Evolutionary conservation across 441 rosid species (phyloP).

Genomic region (Corymbia citriodora): DNA sequence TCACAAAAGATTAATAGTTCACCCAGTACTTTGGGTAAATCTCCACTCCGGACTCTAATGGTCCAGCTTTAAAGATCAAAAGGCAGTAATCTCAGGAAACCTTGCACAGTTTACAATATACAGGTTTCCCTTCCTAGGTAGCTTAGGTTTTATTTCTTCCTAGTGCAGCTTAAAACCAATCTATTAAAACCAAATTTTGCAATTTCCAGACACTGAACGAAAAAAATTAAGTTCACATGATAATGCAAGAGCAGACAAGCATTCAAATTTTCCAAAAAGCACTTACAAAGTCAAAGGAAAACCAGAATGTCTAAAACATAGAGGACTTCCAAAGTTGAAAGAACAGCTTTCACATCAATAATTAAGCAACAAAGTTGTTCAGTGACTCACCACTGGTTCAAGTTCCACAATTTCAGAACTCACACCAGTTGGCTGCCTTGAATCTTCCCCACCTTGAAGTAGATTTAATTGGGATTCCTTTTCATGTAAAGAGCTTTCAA

Average conservation of each 20-base stretch:
- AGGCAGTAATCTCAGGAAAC: background rate
- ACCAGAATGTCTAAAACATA: background rate
- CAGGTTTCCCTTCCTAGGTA: background rate
- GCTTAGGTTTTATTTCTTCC: background rate
- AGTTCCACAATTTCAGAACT: slow-evolving; percentile 77
- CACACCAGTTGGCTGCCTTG: slow-evolving; percentile 23
- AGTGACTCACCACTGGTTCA: slow-evolving; percentile 79
- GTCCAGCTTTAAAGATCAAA: background rate
- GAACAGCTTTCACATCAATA: background rate
- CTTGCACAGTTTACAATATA: background rate
- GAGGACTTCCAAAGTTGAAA: background rate
- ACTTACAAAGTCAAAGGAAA: background rate
- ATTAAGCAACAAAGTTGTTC: background rate
- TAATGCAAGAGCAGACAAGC: background rate
- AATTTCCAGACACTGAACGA: background rate
- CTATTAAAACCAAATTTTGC: background rate
- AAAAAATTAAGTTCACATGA: background rate
- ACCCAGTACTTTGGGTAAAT: background rate
- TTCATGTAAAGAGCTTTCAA: slow-evolving; percentile 61
- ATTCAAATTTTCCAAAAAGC: background rate
- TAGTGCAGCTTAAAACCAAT: background rate
- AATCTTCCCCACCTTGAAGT: slow-evolving; percentile 44
- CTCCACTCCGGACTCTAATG: background rate
- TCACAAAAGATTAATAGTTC: background rate
- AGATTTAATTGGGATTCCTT: slow-evolving; percentile 57